These are phyloP conservation scores for Pisolithus albus DNA, from an alignment of 768 basidiomycete species.

Conservation along the genomic window DNA sequence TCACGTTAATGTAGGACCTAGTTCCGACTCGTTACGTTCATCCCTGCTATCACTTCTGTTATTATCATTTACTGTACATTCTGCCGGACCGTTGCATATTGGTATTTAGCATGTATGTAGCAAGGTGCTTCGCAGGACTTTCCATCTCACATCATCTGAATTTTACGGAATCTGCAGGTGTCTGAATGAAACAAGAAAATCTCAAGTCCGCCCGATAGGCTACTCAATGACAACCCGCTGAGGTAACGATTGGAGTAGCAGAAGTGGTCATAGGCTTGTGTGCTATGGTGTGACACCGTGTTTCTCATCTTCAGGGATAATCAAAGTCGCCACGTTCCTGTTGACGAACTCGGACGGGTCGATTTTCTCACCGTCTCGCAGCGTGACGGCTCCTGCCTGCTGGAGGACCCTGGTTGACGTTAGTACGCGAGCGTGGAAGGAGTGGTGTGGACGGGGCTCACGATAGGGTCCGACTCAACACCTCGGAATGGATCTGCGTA, in stretches of 20 bases:
- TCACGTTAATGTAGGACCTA: no score
- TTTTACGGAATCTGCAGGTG: no score
- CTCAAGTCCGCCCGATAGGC: no score
- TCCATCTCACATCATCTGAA: neutral
- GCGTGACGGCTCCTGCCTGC: conserved; percentile 64
- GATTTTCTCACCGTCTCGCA: conserved; percentile 45
- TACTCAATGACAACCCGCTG: no score
- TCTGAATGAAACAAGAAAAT: no score
- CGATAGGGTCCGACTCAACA: conserved; percentile 67
- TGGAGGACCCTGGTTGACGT: conserved; percentile 44
- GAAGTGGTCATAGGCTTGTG: no score
- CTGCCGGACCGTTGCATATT: neutral
- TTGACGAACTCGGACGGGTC: conserved; percentile 52
- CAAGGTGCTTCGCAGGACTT: neutral
- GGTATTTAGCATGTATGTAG: neutral
- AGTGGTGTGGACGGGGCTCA: conserved; percentile 28
- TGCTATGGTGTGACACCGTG: conserved; percentile 31
- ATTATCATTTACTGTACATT: neutral
- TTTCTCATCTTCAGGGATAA: neutral
- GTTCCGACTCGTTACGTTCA: no score
- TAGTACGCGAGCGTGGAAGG: conserved; percentile 5
- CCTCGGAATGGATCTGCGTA: conserved; percentile 50
- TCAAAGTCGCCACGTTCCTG: conserved; percentile 7
- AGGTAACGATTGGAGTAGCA: no score
- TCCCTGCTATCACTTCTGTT: neutral